phyloP scores from a whole-genome alignment of 495 filamentous ascomycete genomes.

The Pyrenula aspistea region DNA sequence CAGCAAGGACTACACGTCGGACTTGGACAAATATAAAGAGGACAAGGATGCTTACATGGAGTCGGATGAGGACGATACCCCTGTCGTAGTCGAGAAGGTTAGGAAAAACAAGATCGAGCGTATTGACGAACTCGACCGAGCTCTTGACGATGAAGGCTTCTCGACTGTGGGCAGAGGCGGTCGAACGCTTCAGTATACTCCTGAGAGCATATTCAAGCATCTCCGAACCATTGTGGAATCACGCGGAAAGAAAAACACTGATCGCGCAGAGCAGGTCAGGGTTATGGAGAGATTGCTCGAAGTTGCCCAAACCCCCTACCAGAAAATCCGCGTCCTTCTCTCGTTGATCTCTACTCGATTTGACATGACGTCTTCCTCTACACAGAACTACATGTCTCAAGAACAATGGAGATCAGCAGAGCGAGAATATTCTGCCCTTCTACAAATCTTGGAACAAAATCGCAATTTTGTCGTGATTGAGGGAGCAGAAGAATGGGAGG shows the following conservation, averaged over 20 bases:
- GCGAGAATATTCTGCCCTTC: constrained; percentile 63
- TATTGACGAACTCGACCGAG: constrained; percentile 29
- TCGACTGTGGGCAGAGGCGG: constrained; percentile 77
- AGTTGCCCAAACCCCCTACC: constrained; percentile 81
- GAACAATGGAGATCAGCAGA: constrained; percentile 97
- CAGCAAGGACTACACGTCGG: constrained; percentile 83
- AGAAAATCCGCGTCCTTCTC: constrained; percentile 84
- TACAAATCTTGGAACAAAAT: constrained; percentile 69
- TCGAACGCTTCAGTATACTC: constrained; percentile 75
- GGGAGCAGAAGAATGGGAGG: constrained; percentile 94
- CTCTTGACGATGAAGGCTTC: constrained; percentile 74
- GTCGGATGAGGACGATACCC: constrained; percentile 63
- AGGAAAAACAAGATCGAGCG: constrained; percentile 32
- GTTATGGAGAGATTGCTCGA: constrained; percentile 94
- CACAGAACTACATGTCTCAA: constrained; percentile 74
- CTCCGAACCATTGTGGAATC: constrained; percentile 87
- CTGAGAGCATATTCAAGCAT: constrained; percentile 97
- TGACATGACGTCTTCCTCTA: constrained; percentile 71
- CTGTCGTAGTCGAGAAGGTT: constrained; percentile 23
- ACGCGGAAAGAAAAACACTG: constrained; percentile 96
- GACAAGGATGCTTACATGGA: constrained; percentile 81
- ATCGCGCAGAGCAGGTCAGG: constrained; percentile 84
- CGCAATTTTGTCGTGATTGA: constrained; percentile 74
- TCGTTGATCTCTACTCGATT: constrained; percentile 90
- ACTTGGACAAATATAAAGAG: constrained; percentile 78